Conservation (phyloP, 192 early-diverging fungal genomes). For the Jimgerdemannia lactiflua region DNA sequence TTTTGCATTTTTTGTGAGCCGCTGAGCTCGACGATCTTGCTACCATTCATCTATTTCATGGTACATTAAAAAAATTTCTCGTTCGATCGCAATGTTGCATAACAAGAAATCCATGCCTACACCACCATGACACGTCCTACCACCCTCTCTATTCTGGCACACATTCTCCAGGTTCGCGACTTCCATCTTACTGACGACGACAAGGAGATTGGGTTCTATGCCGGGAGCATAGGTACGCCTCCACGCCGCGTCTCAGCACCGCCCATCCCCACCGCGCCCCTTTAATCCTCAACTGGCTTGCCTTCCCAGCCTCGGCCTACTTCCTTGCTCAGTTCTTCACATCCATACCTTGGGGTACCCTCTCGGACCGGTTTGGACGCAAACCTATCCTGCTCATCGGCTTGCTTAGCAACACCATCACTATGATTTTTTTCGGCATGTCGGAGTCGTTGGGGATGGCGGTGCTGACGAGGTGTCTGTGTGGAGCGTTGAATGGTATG, state of each 20-base stretch:
- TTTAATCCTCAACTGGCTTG: neutral
- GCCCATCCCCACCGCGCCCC: neutral
- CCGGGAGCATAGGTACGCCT: slow-evolving; percentile 63
- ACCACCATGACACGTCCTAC: neutral
- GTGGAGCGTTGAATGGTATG: slow-evolving; percentile 69
- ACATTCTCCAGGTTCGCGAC: slow-evolving; percentile 46
- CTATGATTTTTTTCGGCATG: slow-evolving; percentile 71
- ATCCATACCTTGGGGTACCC: slow-evolving; percentile 66
- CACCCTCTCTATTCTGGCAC: neutral
- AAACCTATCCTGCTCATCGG: slow-evolving; percentile 79
- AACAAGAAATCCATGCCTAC: too few species aligned
- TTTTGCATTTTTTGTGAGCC: slow-evolving; percentile 59
- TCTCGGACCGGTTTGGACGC: slow-evolving; percentile 81
- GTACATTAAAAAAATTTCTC: slow-evolving; percentile 23
- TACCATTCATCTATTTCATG: slow-evolving; percentile 89
- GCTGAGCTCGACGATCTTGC: slow-evolving; percentile 64
- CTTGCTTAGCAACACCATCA: slow-evolving; percentile 70
- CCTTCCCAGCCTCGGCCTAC: slow-evolving; percentile 54
- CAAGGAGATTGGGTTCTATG: slow-evolving; percentile 82
- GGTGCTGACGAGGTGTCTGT: slow-evolving; percentile 54
- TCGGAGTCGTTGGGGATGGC: slow-evolving; percentile 56
- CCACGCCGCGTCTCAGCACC: too few species aligned
- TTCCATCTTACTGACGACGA: slow-evolving; percentile 69
- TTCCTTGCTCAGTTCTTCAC: slow-evolving; percentile 70
- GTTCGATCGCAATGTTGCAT: too few species aligned